Percentiles rank a stretch among this genome's conserved stretches.
phyloP scores from a whole-genome alignment of 805 yeast genomes.

The Candida fluviatilis region DNA sequence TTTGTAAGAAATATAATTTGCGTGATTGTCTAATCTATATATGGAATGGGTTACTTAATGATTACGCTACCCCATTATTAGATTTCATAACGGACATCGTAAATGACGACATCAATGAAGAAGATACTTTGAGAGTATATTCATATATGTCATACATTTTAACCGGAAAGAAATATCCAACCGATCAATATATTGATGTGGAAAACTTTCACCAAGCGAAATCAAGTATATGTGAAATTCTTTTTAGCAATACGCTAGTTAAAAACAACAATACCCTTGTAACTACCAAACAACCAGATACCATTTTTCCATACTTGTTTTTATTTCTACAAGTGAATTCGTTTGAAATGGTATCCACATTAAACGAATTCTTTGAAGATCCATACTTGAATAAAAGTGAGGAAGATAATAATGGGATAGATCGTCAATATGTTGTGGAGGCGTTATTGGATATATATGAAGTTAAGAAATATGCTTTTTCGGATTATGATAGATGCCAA shows the following conservation, averaged over 20 bases:
- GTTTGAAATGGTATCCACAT: constrained; percentile 55
- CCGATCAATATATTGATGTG: constrained; percentile 45
- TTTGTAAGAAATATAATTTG: constrained; percentile 55
- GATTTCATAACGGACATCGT: constrained; percentile 46
- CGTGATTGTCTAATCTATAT: constrained; percentile 64
- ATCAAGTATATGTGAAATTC: constrained; percentile 45
- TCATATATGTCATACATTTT: constrained; percentile 63
- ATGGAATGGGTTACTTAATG: constrained; percentile 66
- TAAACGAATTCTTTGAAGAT: constrained; percentile 86
- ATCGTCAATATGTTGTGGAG: constrained; percentile 75
- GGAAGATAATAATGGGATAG: constrained; percentile 44
- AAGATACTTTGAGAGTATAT: constrained; percentile 15
- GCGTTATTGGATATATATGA: constrained; percentile 59
- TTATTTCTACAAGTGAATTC: constrained; percentile 53
- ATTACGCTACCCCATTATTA: constrained; percentile 65
- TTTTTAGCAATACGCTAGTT: constrained; percentile 56
- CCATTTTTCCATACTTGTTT: constrained; percentile 68
- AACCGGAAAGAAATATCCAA: constrained; percentile 81
- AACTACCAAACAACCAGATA: constrained; percentile 28
- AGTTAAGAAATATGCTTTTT: constrained; percentile 21
- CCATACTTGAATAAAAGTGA: constrained; percentile 47
- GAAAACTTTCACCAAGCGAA: constrained; percentile 38
- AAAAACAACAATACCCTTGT: constrained; percentile 26
- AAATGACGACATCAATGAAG: constrained; percentile 5
- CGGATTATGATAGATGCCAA: constrained; percentile 21